Conservation (phyloP, 495 filamentous ascomycete species). For the Chaetomium cochliodes region DNA sequence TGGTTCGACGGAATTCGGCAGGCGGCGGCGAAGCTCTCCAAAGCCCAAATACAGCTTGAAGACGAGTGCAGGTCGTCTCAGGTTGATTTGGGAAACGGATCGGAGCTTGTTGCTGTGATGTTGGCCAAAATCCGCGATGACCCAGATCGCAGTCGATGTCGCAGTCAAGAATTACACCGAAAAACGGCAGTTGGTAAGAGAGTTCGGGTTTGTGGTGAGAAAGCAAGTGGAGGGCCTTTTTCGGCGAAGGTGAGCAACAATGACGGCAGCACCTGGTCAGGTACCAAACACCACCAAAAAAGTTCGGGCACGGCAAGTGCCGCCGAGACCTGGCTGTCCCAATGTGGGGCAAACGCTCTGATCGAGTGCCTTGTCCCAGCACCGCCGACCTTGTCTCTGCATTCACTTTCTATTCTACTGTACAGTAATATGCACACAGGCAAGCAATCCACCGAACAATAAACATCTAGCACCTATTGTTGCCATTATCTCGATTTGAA, state of each 20-base stretch:
- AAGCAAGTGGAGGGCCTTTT: conserved; percentile 27
- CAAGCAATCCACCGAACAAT: neutral
- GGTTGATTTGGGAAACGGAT: conserved; percentile 6
- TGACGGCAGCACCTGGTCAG: conserved; percentile 38
- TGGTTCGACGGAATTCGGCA: conserved; percentile 19
- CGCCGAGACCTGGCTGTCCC: conserved; percentile 19
- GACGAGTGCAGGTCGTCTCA: conserved; percentile 43
- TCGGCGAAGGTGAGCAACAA: conserved; percentile 30
- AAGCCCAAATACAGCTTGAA: conserved; percentile 26
- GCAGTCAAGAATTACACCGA: conserved; percentile 7
- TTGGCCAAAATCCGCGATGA: conserved; percentile 1
- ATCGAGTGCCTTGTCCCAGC: neutral
- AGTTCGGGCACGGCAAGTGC: conserved; percentile 32
- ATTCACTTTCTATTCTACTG: neutral
- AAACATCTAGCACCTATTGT: neutral
- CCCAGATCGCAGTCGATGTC: conserved; percentile 18
- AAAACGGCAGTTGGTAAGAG: conserved; percentile 18
- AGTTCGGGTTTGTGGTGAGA: conserved; percentile 19
- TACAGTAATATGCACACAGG: too few relatives aligned
- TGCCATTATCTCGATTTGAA: neutral
- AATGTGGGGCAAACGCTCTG: conserved; percentile 17
- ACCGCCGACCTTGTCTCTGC: neutral
- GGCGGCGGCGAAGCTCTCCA: conserved; percentile 25
- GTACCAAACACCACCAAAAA: conserved; percentile 32
- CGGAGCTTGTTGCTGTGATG: neutral